A percentile compares a stretch with the other conserved stretches of the same genome.
Conservation (phyloP, 768 basidiomycete genomes). For the Sporobolomyces phaffii region DNA sequence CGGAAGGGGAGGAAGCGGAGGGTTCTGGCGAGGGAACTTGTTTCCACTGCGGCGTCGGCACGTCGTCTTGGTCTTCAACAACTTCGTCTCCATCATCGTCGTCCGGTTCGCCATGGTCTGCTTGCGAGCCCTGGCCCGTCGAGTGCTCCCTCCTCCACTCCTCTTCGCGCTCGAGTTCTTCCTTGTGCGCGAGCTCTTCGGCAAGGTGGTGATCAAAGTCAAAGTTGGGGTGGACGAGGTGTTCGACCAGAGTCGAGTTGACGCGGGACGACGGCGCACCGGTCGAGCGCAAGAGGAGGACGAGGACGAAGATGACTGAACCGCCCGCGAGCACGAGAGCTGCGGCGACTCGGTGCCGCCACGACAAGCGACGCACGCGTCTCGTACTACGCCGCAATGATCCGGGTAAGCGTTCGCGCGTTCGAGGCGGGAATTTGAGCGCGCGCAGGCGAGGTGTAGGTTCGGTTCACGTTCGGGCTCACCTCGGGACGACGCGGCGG, state of each 20-base stretch:
- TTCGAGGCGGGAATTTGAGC: no score
- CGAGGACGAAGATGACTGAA: not conserved
- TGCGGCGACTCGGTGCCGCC: not conserved
- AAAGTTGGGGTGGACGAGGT: conserved; percentile 12
- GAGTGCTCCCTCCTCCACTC: not conserved
- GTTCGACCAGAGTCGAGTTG: not conserved
- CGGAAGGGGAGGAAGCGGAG: not conserved
- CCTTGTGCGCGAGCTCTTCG: not conserved
- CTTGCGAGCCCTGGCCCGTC: not conserved
- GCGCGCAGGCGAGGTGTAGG: no score
- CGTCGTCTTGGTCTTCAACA: not conserved
- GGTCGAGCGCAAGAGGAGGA: not conserved
- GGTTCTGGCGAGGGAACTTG: not conserved
- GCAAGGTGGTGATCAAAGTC: conserved; percentile 24
- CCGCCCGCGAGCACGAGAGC: not conserved
- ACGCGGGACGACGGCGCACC: not conserved
- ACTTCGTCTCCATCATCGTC: not conserved
- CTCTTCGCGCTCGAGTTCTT: not conserved
- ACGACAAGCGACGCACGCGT: not conserved
- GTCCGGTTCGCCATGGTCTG: not conserved
- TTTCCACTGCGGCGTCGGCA: not conserved
- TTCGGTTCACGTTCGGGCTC: no score
- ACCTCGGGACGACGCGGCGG: no score
- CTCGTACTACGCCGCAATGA: not conserved
- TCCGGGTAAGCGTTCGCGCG: no score